Conservation (phyloP, 495 filamentous ascomycete species). For the Saxispiralis lemnorum region DNA sequence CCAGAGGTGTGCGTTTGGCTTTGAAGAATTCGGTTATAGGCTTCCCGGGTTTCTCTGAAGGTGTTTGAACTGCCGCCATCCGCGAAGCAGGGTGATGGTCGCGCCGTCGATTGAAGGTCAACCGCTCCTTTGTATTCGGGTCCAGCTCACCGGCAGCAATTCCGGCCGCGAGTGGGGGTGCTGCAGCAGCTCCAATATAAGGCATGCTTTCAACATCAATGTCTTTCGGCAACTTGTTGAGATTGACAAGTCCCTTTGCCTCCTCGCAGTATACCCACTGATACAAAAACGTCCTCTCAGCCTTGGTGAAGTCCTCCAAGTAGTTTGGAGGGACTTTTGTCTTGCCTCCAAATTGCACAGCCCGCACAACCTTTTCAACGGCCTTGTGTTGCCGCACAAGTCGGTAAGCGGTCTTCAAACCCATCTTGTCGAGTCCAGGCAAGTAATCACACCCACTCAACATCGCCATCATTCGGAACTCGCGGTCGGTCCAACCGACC, state of each 20-base stretch:
- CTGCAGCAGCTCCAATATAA: constrained; percentile 58
- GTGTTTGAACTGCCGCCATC: constrained; percentile 6
- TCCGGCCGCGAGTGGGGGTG: constrained; percentile 47
- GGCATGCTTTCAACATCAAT: constrained; percentile 47
- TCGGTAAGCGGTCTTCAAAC: constrained; percentile 81
- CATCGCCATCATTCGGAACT: constrained; percentile 92
- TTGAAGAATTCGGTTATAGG: constrained; percentile 68
- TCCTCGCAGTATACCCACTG: constrained; percentile 84
- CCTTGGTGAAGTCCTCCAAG: constrained; percentile 56
- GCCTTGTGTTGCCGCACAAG: constrained; percentile 77
- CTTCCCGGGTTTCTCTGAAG: constrained; percentile 41
- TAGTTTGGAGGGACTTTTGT: constrained; percentile 64
- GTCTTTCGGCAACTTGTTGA: constrained; percentile 43
- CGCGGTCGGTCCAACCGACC: constrained; percentile 74
- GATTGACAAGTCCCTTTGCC: constrained; percentile 47
- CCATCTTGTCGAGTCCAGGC: constrained; percentile 62
- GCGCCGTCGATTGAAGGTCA: constrained; percentile 29
- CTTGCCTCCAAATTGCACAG: constrained; percentile 73
- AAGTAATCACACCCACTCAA: constrained; percentile 97
- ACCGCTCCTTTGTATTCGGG: constrained; percentile 66
- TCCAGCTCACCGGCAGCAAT: constrained; percentile 76
- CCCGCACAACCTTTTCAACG: constrained; percentile 62
- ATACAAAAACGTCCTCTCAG: constrained; percentile 82
- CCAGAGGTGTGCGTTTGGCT: constrained; percentile 56
- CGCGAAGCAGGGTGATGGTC: constrained; percentile 14